phyloP scores from a whole-genome alignment of 78 protist species.

The Speleostelium caveatum region DNA sequence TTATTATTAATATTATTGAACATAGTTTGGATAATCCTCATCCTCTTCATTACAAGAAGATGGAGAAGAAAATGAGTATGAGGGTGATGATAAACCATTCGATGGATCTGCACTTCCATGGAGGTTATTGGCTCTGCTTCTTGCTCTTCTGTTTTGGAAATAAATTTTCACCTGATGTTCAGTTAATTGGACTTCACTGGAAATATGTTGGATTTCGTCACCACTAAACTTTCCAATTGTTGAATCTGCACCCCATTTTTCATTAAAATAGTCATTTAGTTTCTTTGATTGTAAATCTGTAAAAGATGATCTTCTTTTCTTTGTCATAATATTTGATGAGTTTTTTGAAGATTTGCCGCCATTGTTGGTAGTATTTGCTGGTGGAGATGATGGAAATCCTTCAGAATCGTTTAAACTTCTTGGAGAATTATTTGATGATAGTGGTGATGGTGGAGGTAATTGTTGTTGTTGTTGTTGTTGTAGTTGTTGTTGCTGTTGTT shows the following conservation, averaged over 20 bases:
- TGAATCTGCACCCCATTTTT: not conserved
- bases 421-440: not conserved
- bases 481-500: not conserved
- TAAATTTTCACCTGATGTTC: constrained; percentile 24
- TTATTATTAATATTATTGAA: too few relatives aligned
- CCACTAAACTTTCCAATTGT: not conserved
- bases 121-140: not conserved
- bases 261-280: not conserved
- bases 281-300: not conserved
- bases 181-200: not conserved
- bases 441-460: not conserved
- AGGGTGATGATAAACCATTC: too few relatives aligned
- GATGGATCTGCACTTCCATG: not conserved
- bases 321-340: too few relatives aligned
- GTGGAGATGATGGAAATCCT: constrained; percentile 10
- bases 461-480: not conserved
- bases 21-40: too few relatives aligned
- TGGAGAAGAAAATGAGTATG: not conserved
- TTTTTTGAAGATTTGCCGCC: constrained; percentile 6
- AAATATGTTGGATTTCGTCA: not conserved
- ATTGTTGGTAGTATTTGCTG: not conserved
- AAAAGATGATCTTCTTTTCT: constrained; percentile 22
- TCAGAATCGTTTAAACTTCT: not conserved
- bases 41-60: not conserved
- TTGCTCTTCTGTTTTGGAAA: constrained; percentile 38